Evolutionary conservation across 106 monocot genomes (phyloP), one percentile per base, ranked within the genome.

Genomic region (Hemerocallis citrina): DNA sequence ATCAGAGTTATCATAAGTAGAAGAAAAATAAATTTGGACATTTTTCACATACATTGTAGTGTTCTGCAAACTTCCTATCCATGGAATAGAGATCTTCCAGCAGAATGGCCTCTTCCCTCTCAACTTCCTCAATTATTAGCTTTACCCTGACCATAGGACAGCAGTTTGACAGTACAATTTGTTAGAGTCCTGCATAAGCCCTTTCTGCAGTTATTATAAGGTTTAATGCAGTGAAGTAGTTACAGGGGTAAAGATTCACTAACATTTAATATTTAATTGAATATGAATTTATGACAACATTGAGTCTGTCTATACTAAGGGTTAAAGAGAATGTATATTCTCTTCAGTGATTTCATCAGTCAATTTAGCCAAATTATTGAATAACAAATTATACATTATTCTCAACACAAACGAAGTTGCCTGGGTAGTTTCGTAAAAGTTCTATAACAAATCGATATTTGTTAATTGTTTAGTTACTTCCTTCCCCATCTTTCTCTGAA

Each of bases 1-100:
- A 42, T 59, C 1, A 39, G 29, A 57, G 21, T 46, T 34, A 4
- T 21, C 23, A 32, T 34, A 61, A 24, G 23, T 19, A 67, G 37
- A 43, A 52, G 33, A 34, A 63, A 35, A 32, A 21, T 39, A 39
- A 61, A 29, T 13, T 21, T 47, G 43, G 23, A 34, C 23, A 17
- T n/a, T 44, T 38, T 57, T 47, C 37, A 75, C 77, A 57, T 88
- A 92, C 98, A 81, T 79, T 85, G 55, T 84, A 98, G 64, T 98
- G 92, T 73, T 98, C 98, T 43, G 81, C 74, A 78, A 98, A 98
- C 73, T 98, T 98, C 58, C 98, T 84, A 52, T 98, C 88, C 91
- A 92, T 92, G 23, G 88, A 98, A 75, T 88, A 84, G 19, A 92
- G 81, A 77, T 98, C 98, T 14, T 88, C 88, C 4, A 85, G 76